These are phyloP conservation scores for Tricholoma saponaceum DNA, from an alignment of 768 basidiomycete genomes.

Conservation along the genomic window DNA sequence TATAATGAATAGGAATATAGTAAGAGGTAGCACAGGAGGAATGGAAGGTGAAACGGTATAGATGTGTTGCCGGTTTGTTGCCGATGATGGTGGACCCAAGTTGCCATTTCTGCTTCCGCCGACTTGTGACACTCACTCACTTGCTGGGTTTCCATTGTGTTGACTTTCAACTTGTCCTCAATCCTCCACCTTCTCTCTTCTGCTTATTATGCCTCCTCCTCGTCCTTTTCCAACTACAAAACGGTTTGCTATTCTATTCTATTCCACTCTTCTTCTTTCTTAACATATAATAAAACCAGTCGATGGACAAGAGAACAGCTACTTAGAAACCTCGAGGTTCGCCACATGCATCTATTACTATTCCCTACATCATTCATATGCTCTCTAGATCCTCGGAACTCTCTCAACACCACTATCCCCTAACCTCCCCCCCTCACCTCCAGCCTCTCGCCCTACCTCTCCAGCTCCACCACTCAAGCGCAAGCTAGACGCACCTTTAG, in stretches of 20 bases:
- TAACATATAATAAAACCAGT: conserved; percentile 21
- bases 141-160: conserved; percentile 36
- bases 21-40: background rate
- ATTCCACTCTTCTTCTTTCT: conserved; percentile 16
- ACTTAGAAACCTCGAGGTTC: conserved; percentile 44
- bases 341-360: conserved; percentile 2
- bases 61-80: conserved; percentile 7
- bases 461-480: conserved; percentile 45
- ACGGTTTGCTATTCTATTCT: conserved; percentile 28
- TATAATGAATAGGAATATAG: too few species aligned
- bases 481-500: conserved; percentile 36
- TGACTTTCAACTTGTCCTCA: conserved; percentile 23
- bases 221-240: conserved; percentile 21
- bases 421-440: conserved; percentile 47
- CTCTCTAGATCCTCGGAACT: conserved; percentile 35
- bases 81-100: conserved; percentile 14
- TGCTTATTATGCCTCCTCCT: conserved; percentile 19
- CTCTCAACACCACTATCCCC: conserved; percentile 40
- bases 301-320: conserved; percentile 49
- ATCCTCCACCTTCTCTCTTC: conserved; percentile 25
- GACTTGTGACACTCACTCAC: conserved; percentile 28
- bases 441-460: conserved; percentile 44
- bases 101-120: conserved; percentile 23
- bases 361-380: conserved; percentile 12
- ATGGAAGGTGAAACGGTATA: conserved; percentile 13